Evolutionary conservation across 352 stramenopile species (phyloP), one percentile per base, ranked within the genome.

Genomic region (Globisporangium lucens): DNA sequence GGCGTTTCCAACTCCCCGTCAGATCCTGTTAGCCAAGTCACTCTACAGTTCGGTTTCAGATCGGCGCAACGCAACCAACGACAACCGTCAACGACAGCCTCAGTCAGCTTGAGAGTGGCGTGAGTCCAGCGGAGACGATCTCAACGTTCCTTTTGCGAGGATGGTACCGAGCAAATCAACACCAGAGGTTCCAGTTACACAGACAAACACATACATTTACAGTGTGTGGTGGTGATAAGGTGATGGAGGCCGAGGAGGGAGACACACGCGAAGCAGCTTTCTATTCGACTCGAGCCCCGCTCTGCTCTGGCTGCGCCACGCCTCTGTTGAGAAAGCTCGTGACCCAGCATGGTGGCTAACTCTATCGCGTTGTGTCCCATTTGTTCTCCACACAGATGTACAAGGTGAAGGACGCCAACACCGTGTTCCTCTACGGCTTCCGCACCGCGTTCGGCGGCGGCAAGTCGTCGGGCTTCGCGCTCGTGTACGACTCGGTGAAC

Each of bases 401-500:
- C 93, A 99, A 99, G 87, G 87, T 97, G 64, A 96, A 96, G 73
- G 95, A 99, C 81, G 67, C 91, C 61, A 98, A 98, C 78, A 94
- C 94, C 27, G 94, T 98, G 53, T 97, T 98, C 76, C 74, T 99
- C 56, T 99, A 99, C 78, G 97, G 97, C 72, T 99, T 99, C 93
- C 89, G 92, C 73, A 99, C 96, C 65, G 91, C 96, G 67, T 99
- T 99, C 78, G 98, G 98, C 72, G 98, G 98, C 71, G 98, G 97
- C 75, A 99, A 99, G 84, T 97, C 81, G 73, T 98, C 97, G 60
- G 97, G 97, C 72, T 99, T 99, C 76, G 98, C 95, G 75, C 87
- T 99, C 61, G 98, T 99, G 80, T 99, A 99, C 83, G 97, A 99
- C 86, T 97, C 88, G 65, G 83, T 99, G 69, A 98, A 99, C 75